Percentiles rank a stretch among this genome's conserved stretches.
Evolutionary conservation across 768 basidiomycete genomes (phyloP).

Genomic region (Lentinus brumalis): DNA sequence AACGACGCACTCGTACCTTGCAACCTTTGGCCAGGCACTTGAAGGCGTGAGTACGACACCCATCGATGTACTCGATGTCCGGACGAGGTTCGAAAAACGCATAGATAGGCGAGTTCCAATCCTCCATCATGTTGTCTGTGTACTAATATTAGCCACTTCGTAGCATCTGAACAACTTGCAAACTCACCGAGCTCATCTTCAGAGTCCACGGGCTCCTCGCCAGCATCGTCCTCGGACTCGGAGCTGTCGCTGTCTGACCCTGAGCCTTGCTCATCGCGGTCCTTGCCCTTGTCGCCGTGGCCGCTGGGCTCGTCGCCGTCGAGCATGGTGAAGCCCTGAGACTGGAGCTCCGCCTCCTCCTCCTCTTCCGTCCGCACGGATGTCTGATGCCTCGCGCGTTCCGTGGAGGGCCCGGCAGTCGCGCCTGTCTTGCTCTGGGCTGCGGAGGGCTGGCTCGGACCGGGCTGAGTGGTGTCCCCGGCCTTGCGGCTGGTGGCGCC

Average conservation of each 20-base stretch:
- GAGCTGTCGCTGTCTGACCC: too few species aligned
- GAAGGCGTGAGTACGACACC: constrained; percentile 32
- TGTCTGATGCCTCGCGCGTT: not conserved
- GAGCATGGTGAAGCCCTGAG: not conserved
- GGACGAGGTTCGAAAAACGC: constrained; percentile 36
- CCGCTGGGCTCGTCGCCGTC: not conserved
- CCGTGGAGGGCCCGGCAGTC: too few species aligned
- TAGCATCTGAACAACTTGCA: too few species aligned
- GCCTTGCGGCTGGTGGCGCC: too few species aligned
- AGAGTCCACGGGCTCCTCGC: not conserved
- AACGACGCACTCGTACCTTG: constrained; percentile 22
- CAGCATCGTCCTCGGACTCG: not conserved
- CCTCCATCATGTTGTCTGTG: constrained; percentile 19
- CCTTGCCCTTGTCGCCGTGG: too few species aligned
- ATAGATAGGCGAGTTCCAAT: constrained; percentile 39
- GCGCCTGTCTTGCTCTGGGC: too few species aligned
- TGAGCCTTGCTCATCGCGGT: too few species aligned
- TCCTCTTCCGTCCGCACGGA: not conserved
- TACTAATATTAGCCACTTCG: too few species aligned
- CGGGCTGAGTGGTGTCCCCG: too few species aligned
- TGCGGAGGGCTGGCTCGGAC: too few species aligned
- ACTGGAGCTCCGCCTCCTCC: not conserved
- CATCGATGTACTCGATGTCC: constrained; percentile 24
- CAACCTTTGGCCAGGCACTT: constrained; percentile 27
- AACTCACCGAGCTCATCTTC: not conserved